Evolutionary conservation across 2,329 filamentous ascomycete genomes (phyloP), one percentile per base, ranked within the genome.

Genomic region (Aspergillus pseudoviridinutans): DNA sequence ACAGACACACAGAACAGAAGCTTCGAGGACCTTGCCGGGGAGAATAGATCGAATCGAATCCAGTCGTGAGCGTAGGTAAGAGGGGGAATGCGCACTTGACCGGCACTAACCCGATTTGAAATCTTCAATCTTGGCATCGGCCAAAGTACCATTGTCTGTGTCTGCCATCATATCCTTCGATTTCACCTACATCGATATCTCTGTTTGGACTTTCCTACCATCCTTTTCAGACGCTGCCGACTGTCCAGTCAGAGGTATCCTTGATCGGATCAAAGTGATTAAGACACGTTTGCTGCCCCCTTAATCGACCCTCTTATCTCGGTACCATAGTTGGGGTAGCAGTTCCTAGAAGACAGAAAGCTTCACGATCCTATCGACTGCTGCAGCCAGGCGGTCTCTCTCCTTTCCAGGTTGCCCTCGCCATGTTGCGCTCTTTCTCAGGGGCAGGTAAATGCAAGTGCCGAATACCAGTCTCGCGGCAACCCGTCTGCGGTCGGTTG

Each of bases 391-490:
- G 24, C 53, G 28, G 54, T 20, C n/a, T 44, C 56, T 29, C 28
- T 29, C 41, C 49, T 17, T 20, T 35, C 51, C 17, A 52, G 28
- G 41, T 25, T n/a, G 32, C 46, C 52, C 38, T 52, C 61, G 65
- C 51, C 24, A 74, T 74, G 72, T 59, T 74, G 54, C 70, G 71
- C 55, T 70, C 69, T 55, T 70, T 66, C 7, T 56, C 71, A 53
- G 66, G 66, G 54, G 52, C 64, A 53, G 60, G 66, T 61, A 67
- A 62, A 61, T 58, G 63, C 58, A 67, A 62, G 61, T 58, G 63
- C 58, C 66, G 67, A 27, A 54, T 67, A 22, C 58, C 66, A 25
- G 59, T 52, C 54, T 50, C 69, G 22, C 61, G 57, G 50, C 64
- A 64, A 44, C 57, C 67, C 12, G 49, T 58, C 27, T 59, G 54